Evolutionary conservation across 2,329 filamentous ascomycete species (phyloP).

Genomic region (Trichoderma atroviride): DNA sequence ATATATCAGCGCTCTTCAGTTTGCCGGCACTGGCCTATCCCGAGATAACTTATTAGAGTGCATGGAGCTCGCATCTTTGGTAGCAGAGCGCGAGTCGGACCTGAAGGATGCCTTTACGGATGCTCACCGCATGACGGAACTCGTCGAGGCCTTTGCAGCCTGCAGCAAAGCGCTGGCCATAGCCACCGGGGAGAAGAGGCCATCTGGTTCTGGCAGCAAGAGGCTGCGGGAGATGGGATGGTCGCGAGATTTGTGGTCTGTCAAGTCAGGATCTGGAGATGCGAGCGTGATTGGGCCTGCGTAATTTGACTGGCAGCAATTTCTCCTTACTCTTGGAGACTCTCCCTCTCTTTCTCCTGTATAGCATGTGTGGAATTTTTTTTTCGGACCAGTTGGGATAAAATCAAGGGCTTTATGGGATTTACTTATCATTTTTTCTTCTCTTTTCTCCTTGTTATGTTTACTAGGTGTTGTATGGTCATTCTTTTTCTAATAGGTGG

Average conservation of each 20-base stretch:
- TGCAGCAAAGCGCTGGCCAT: constrained; percentile 72
- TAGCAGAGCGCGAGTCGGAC: constrained; percentile 72
- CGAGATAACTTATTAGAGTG: constrained; percentile 78
- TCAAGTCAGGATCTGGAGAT: constrained; percentile 41
- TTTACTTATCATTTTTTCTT: background rate
- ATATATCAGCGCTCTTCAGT: constrained; percentile 80
- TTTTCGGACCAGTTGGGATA: constrained; percentile 19
- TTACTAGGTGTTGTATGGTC: constrained; percentile 17
- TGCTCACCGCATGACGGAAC: constrained; percentile 70
- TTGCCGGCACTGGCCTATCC: constrained; percentile 72
- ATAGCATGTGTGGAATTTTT: constrained; percentile 10
- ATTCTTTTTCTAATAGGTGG: constrained; percentile 4
- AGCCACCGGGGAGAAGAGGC: constrained; percentile 57
- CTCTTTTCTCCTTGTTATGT: constrained; percentile 6
- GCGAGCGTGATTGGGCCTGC: constrained; percentile 13
- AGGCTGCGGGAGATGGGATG: constrained; percentile 64
- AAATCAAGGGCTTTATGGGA: constrained; percentile 3
- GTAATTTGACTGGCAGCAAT: background rate
- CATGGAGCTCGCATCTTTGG: constrained; percentile 79
- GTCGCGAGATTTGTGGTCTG: constrained; percentile 64
- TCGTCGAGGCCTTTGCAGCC: constrained; percentile 74
- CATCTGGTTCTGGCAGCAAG: constrained; percentile 54
- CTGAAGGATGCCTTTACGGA: constrained; percentile 66
- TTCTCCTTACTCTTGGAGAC: background rate
- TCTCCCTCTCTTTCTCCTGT: background rate